A percentile compares a stretch with the other conserved stretches of the same genome.
Evolutionary conservation across 306 rosid species (phyloP).

Genomic region (Cucumis cinereus): DNA sequence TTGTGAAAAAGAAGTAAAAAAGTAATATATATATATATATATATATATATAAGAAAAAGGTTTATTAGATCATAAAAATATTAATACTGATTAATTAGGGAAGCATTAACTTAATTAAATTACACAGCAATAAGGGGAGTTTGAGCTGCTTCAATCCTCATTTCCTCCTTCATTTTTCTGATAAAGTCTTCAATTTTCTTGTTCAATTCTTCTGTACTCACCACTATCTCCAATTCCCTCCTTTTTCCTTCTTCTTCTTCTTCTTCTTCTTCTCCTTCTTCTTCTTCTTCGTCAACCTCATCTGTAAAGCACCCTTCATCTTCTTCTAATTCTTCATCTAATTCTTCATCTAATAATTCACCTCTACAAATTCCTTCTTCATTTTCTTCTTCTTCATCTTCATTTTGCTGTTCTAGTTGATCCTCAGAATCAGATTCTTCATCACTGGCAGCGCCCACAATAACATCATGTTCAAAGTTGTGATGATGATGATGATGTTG

Average conservation of each 20-base stretch:
- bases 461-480: not conserved
- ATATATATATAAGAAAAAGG: not conserved
- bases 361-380: not conserved
- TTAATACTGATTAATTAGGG: not conserved
- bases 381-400: not conserved
- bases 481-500: not conserved
- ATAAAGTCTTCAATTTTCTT: slow-evolving; percentile 64
- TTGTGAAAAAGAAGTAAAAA: too few relatives aligned
- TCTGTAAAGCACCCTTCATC: not conserved
- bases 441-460: not conserved
- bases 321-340: not conserved
- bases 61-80: not conserved
- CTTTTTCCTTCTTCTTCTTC: not conserved
- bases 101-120: not conserved
- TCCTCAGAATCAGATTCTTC: not conserved
- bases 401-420: not conserved
- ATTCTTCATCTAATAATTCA: not conserved
- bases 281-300: slow-evolving; percentile 8
- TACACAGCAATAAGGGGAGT: slow-evolving; percentile 26
- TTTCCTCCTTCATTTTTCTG: slow-evolving; percentile 28
- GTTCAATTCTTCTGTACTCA: slow-evolving; percentile 49
- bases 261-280: not conserved
- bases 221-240: slow-evolving; percentile 21
- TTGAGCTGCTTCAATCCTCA: slow-evolving; percentile 24
- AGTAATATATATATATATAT: too few relatives aligned